Percentiles rank a stretch among this genome's conserved stretches.
These are phyloP conservation scores for Tuber aestivum DNA, from an alignment of 495 filamentous ascomycete genomes.

Conservation along the genomic window DNA sequence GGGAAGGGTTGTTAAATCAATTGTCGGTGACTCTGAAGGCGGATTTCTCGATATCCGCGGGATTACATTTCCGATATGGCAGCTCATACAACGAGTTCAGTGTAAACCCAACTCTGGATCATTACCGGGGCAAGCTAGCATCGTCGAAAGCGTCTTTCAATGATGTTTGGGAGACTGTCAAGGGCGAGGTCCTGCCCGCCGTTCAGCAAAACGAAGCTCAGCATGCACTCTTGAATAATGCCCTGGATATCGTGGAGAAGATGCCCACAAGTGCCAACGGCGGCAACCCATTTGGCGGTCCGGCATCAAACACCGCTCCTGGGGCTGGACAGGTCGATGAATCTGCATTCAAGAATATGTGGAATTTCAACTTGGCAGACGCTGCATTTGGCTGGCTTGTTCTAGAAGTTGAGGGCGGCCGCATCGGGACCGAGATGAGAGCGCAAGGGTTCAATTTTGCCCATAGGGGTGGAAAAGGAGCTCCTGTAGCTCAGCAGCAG, in stretches of 20 bases:
- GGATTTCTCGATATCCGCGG: conserved; percentile 96
- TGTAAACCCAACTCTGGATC: conserved; percentile 95
- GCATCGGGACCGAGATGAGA: conserved; percentile 96
- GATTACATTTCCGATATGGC: conserved; percentile 96
- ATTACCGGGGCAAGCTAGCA: conserved; percentile 99
- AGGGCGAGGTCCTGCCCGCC: conserved; percentile 85
- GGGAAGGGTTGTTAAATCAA: conserved; percentile 96
- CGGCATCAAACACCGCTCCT: conserved; percentile 57
- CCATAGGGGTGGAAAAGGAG: conserved; percentile 65
- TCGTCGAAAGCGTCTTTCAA: conserved; percentile 98
- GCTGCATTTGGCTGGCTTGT: conserved; percentile 95
- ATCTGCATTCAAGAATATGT: conserved; percentile 99
- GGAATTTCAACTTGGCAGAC: conserved; percentile 99
- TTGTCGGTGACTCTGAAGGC: conserved; percentile 96
- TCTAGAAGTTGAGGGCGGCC: conserved; percentile 83
- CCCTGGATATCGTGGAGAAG: conserved; percentile 82
- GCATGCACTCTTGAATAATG: conserved; percentile 81
- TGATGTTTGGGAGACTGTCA: conserved; percentile 99
- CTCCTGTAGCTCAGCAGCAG: conserved; percentile 33
- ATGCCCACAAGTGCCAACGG: conserved; percentile 94
- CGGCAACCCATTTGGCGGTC: conserved; percentile 92
- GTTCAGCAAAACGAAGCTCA: conserved; percentile 89
- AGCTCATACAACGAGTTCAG: conserved; percentile 99
- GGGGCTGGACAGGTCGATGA: conserved; percentile 87
- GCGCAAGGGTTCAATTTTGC: conserved; percentile 99